phyloP scores from a whole-genome alignment of 2,329 filamentous ascomycete genomes.

The Beauveria sp. region DNA sequence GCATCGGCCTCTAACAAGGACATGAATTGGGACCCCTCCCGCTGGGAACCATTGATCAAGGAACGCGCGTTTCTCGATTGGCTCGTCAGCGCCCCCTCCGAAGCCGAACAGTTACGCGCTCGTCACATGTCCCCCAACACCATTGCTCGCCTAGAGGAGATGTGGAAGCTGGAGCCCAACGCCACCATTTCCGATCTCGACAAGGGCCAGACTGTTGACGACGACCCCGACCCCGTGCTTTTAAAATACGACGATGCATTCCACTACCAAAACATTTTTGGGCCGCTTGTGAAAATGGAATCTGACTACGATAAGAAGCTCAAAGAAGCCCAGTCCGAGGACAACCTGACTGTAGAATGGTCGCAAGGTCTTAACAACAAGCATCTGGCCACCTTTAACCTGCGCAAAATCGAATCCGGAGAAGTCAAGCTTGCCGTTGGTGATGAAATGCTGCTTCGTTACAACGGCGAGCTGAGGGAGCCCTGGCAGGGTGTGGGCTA shows the following conservation, averaged over 20 bases:
- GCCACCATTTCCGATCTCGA: slow-evolving; percentile 89
- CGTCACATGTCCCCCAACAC: slow-evolving; percentile 88
- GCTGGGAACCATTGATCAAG: slow-evolving; percentile 96
- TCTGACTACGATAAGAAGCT: slow-evolving; percentile 98
- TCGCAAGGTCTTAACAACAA: slow-evolving; percentile 95
- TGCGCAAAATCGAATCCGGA: slow-evolving; percentile 94
- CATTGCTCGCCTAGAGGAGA: slow-evolving; percentile 92
- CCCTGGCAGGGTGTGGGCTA: slow-evolving; percentile 98
- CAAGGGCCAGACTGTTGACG: slow-evolving; percentile 84
- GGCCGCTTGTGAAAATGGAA: slow-evolving; percentile 96
- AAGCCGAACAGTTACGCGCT: slow-evolving; percentile 92
- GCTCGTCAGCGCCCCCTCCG: slow-evolving; percentile 83
- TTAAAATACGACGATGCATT: slow-evolving; percentile 95
- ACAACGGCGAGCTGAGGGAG: slow-evolving; percentile 85
- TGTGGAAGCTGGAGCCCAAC: slow-evolving; percentile 93
- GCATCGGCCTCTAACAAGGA: slow-evolving; percentile 94
- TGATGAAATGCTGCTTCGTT: slow-evolving; percentile 96
- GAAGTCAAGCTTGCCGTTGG: slow-evolving; percentile 97
- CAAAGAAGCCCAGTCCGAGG: slow-evolving; percentile 96
- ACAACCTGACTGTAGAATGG: slow-evolving; percentile 91
- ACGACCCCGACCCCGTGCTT: slow-evolving; percentile 87
- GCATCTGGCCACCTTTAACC: slow-evolving; percentile 87
- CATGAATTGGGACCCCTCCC: slow-evolving; percentile 98
- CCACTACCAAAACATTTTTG: slow-evolving; percentile 98
- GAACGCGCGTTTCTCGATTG: slow-evolving; percentile 91